A percentile compares a stretch with the other conserved stretches of the same genome.
Conservation (phyloP, 345 rosid species). For the Gossypium anomalum region DNA sequence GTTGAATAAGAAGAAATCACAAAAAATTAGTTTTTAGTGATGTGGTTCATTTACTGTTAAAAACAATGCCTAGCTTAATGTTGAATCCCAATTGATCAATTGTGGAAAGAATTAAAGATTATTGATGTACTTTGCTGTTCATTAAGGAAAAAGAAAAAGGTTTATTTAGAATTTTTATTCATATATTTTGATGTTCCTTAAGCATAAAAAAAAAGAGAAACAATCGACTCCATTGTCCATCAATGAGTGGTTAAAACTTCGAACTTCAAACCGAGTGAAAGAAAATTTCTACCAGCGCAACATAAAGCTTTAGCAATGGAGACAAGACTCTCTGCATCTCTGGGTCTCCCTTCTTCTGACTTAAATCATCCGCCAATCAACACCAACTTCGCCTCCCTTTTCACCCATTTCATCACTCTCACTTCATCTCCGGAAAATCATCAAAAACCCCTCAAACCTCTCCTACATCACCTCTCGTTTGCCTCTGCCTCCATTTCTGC, state of each 20-base stretch:
- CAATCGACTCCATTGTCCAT: neutral
- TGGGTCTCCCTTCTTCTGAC: constrained; percentile 29
- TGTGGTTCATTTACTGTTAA: too few species aligned
- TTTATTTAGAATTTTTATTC: too few species aligned
- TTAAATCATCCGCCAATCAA: constrained; percentile 19
- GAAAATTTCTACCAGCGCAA: neutral
- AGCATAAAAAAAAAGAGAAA: too few species aligned
- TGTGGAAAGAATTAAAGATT: too few species aligned
- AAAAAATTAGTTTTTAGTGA: too few species aligned
- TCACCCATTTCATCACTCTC: constrained; percentile 30
- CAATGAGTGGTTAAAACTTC: neutral
- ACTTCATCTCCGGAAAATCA: neutral
- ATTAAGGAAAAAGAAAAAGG: too few species aligned
- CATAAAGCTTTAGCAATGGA: constrained; percentile 30
- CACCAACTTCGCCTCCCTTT: constrained; percentile 21
- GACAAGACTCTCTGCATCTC: constrained; percentile 37
- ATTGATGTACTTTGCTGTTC: too few species aligned
- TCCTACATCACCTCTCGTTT: neutral
- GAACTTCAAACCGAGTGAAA: neutral
- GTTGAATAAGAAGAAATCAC: too few species aligned
- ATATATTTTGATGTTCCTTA: too few species aligned
- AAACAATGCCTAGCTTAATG: too few species aligned
- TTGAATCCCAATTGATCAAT: too few species aligned
- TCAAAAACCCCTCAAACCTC: neutral
- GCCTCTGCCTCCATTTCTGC: neutral